These are phyloP conservation scores for Calonectria crousiana DNA, from an alignment of 2,329 filamentous ascomycete genomes.

Conservation along the genomic window DNA sequence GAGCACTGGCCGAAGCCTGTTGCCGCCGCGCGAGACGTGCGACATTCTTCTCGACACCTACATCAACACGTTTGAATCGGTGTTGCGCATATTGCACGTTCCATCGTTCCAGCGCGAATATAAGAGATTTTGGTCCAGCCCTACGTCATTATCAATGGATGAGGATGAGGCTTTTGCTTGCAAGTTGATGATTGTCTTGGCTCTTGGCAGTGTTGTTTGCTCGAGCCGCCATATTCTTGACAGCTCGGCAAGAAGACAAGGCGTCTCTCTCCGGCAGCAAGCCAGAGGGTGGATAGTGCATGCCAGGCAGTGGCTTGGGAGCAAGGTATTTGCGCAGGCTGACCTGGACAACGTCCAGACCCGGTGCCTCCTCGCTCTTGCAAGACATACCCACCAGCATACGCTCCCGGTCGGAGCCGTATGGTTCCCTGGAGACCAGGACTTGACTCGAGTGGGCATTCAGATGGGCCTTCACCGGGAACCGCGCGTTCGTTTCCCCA, in stretches of 20 bases:
- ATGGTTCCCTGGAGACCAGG: slow-evolving; percentile 20
- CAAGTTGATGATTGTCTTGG: slow-evolving; percentile 65
- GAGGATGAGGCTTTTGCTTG: slow-evolving; percentile 39
- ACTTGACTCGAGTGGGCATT: slow-evolving; percentile 56
- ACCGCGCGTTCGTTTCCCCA: slow-evolving; percentile 54
- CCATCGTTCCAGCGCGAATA: slow-evolving; percentile 65
- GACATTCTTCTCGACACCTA: slow-evolving; percentile 61
- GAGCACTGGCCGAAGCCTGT: slow-evolving; percentile 4
- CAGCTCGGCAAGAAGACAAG: slow-evolving; percentile 20
- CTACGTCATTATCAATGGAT: slow-evolving; percentile 53
- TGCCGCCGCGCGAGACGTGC: slow-evolving; percentile 42
- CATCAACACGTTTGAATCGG: slow-evolving; percentile 63
- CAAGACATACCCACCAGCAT: slow-evolving; percentile 37
- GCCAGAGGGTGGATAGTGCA: slow-evolving; percentile 39
- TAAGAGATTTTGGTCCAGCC: slow-evolving; percentile 52
- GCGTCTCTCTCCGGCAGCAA: slow-evolving; percentile 37
- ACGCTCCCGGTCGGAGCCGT: slow-evolving; percentile 3
- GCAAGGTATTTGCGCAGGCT: slow-evolving; percentile 14
- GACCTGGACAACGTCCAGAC: slow-evolving; percentile 40
- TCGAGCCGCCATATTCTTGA: slow-evolving; percentile 12
- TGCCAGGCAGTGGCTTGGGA: slow-evolving; percentile 37
- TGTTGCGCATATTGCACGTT: slow-evolving; percentile 65
- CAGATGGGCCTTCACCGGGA: slow-evolving; percentile 65
- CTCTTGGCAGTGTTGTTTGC: slow-evolving; percentile 58
- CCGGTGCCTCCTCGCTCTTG: slow-evolving; percentile 47